Percentiles rank a stretch among this genome's conserved stretches.
These are phyloP conservation scores for Kuraishia floccosa DNA, from an alignment of 805 yeast species.

Conservation along the genomic window DNA sequence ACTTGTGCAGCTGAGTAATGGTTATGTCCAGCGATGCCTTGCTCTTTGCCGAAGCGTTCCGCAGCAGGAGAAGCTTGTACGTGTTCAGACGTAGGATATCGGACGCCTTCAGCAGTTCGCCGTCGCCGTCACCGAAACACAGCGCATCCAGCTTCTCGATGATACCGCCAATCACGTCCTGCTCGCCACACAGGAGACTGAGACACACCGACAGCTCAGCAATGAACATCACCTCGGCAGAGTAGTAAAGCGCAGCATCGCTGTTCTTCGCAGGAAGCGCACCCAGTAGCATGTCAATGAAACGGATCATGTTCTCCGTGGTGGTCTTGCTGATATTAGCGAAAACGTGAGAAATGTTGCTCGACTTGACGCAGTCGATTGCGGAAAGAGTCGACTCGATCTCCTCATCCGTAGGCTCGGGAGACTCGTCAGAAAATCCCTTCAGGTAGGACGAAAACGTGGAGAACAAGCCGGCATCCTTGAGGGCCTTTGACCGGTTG, in stretches of 20 bases:
- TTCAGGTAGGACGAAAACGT: constrained; percentile 88
- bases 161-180: constrained; percentile 3
- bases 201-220: constrained; percentile 20
- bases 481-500: constrained; percentile 50
- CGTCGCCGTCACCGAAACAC: constrained; percentile 1
- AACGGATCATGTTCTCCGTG: constrained; percentile 19
- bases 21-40: constrained; percentile 10
- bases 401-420: constrained; percentile 91
- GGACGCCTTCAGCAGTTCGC: constrained; percentile 9
- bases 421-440: constrained; percentile 74
- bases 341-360: constrained; percentile 47
- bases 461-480: constrained; percentile 72
- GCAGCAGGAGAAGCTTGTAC: constrained; percentile 37
- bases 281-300: constrained; percentile 21
- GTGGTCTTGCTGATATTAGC: constrained; percentile 30
- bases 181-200: constrained; percentile 15
- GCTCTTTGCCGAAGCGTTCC: constrained; percentile 17
- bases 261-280: constrained; percentile 6
- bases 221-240: constrained; percentile 17
- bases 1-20: constrained; percentile 10
- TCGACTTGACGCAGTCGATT: constrained; percentile 68
- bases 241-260: constrained; percentile 15
- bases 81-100: constrained; percentile 32
- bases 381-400: constrained; percentile 79
- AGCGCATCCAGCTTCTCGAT: constrained; percentile 11